phyloP scores from a whole-genome alignment of 2,329 filamentous ascomycete genomes.

The Chaetomium strumarium region DNA sequence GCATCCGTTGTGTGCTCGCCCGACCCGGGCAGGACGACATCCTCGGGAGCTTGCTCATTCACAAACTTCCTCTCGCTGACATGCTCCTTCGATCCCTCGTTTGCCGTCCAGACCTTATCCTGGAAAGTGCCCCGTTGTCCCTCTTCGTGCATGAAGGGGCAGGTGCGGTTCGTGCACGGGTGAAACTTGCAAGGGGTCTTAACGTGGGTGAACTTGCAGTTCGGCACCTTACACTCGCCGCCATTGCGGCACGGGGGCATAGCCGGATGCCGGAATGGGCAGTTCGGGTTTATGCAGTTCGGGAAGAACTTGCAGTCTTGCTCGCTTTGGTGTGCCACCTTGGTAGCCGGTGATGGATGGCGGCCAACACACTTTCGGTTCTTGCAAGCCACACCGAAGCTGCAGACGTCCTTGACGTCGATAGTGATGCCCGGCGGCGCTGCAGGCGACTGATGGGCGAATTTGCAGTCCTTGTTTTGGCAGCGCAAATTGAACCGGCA shows the following conservation, averaged over 20 bases:
- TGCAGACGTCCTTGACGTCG: slow-evolving; percentile 75
- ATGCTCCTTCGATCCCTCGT: slow-evolving; percentile 54
- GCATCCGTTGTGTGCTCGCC: slow-evolving; percentile 30
- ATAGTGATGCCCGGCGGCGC: slow-evolving; percentile 71
- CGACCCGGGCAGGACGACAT: slow-evolving; percentile 62
- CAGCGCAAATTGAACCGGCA: slow-evolving; percentile 90
- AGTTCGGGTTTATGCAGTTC: slow-evolving; percentile 81
- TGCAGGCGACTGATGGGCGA: slow-evolving; percentile 89
- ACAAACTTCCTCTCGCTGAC: slow-evolving; percentile 88
- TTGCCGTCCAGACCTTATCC: slow-evolving; percentile 86
- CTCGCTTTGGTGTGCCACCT: slow-evolving; percentile 70
- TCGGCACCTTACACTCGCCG: slow-evolving; percentile 71
- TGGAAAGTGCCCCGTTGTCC: slow-evolving; percentile 80
- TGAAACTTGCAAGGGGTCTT: slow-evolving; percentile 83
- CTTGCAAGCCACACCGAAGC: slow-evolving; percentile 86
- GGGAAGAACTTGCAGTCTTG: slow-evolving; percentile 88
- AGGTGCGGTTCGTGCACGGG: slow-evolving; percentile 84
- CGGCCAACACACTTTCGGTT: slow-evolving; percentile 89
- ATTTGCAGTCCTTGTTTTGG: slow-evolving; percentile 83
- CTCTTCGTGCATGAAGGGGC: slow-evolving; percentile 83
- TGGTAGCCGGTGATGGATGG: slow-evolving; percentile 85
- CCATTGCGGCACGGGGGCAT: slow-evolving; percentile 90
- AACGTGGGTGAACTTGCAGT: slow-evolving; percentile 87
- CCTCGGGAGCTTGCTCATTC: slow-evolving; percentile 60
- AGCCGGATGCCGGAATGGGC: slow-evolving; percentile 81